Conservation (phyloP, 139 green algal genomes). For the Protoeuglena noctilucae region DNA sequence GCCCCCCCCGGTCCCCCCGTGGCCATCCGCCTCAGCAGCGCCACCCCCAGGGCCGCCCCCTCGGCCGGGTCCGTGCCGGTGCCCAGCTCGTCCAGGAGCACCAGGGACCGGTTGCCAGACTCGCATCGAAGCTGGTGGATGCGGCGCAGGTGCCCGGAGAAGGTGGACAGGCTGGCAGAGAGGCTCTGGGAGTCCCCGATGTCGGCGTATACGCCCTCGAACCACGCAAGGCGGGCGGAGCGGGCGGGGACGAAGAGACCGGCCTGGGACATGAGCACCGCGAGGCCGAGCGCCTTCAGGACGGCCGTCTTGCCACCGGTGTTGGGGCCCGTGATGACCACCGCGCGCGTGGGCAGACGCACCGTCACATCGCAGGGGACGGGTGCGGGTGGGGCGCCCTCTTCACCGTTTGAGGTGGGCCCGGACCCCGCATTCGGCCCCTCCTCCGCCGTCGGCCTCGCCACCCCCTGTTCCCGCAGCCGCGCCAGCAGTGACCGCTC, state of each 20-base stretch:
- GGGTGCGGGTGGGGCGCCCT: constrained; percentile 8
- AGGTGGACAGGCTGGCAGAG: constrained; percentile 58
- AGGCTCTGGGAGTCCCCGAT: constrained; percentile 62
- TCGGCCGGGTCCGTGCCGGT: constrained; percentile 61
- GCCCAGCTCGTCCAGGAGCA: constrained; percentile 68
- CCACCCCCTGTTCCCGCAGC: too few species aligned
- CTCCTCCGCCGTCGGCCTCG: too few species aligned
- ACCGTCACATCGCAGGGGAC: constrained; percentile 42
- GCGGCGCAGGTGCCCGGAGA: constrained; percentile 43
- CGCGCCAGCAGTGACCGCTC: too few species aligned
- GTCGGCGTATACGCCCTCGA: constrained; percentile 40
- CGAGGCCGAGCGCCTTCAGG: constrained; percentile 56
- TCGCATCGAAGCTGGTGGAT: constrained; percentile 45
- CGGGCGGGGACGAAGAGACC: constrained; percentile 46
- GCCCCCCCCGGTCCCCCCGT: background rate
- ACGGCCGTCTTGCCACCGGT: constrained; percentile 67
- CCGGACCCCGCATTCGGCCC: background rate
- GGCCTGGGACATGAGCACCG: constrained; percentile 50
- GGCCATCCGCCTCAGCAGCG: constrained; percentile 23
- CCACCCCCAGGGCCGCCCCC: constrained; percentile 43
- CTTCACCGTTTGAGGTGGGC: background rate
- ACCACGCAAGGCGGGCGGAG: constrained; percentile 5
- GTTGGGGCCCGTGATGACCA: constrained; percentile 62
- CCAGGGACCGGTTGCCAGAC: constrained; percentile 28
- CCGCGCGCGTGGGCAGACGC: constrained; percentile 20